These are phyloP conservation scores for Syzygium aromaticum DNA, from an alignment of 345 rosid genomes.

Conservation along the genomic window DNA sequence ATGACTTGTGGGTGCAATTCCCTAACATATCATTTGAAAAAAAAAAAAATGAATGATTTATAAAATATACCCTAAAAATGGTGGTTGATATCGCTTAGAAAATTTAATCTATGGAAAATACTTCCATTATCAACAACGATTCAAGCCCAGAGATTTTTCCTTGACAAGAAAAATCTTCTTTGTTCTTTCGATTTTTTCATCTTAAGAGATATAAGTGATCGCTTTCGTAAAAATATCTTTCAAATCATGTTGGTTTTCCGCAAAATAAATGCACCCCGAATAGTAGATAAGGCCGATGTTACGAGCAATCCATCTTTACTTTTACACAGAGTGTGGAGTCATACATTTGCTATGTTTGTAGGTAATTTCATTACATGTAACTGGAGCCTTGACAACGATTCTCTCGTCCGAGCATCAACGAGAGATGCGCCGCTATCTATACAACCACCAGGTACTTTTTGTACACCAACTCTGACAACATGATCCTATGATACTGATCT, in stretches of 20 bases:
- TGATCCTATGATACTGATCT: neutral
- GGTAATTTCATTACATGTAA: slow-evolving; percentile 52
- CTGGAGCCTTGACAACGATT: slow-evolving; percentile 24
- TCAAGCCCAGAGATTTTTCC: neutral
- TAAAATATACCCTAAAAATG: neutral
- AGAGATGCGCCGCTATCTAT: slow-evolving; percentile 48
- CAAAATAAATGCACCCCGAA: neutral
- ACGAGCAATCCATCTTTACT: neutral
- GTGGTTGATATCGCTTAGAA: neutral
- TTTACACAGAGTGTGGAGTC: neutral
- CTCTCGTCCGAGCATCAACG: slow-evolving; percentile 22
- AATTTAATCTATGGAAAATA: neutral
- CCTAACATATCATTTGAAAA: neutral
- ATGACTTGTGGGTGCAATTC: neutral
- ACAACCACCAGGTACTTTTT: slow-evolving; percentile 56
- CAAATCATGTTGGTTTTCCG: neutral
- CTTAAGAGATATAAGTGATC: neutral
- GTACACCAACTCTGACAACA: neutral
- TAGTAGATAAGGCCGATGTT: neutral
- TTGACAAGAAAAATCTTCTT: neutral
- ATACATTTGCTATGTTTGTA: neutral
- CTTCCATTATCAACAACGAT: neutral
- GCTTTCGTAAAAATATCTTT: neutral
- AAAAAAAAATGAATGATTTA: neutral
- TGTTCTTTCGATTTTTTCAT: neutral